Conservation (phyloP, 2,329 filamentous ascomycete species). For the Lecanicillium sp. region DNA sequence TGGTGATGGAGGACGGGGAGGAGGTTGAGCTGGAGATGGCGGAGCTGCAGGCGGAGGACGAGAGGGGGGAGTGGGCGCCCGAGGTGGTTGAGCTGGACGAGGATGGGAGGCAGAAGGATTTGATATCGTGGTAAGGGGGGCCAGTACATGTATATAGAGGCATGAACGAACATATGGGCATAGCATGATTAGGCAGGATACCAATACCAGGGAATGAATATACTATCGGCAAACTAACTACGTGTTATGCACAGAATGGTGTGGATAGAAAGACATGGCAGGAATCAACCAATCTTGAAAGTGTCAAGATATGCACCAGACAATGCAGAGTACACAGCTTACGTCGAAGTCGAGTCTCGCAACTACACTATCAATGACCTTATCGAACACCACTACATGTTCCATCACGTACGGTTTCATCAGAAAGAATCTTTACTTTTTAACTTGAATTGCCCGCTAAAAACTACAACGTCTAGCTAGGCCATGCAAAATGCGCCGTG, state of each 20-base stretch:
- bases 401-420: too few species aligned
- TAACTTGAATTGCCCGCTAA: too few species aligned
- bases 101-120: constrained; percentile 42
- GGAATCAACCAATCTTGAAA: too few species aligned
- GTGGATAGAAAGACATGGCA: too few species aligned
- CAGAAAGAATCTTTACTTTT: too few species aligned
- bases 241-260: too few species aligned
- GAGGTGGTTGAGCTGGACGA: constrained; percentile 49
- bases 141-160: not conserved
- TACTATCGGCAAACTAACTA: not conserved
- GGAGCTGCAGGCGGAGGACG: constrained; percentile 49
- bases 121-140: constrained; percentile 44
- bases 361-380: too few species aligned
- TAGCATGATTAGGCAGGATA: not conserved
- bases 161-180: not conserved
- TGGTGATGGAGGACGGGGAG: constrained; percentile 49
- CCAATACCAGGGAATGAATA: not conserved
- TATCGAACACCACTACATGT: too few species aligned
- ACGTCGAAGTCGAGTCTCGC: too few species aligned
- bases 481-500: constrained; percentile 14
- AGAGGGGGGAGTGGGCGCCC: constrained; percentile 47
- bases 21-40: constrained; percentile 40
- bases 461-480: too few species aligned
- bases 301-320: too few species aligned
- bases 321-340: too few species aligned